Conservation (phyloP, 2,329 filamentous ascomycete species). For the Alternaria triticimaculans region DNA sequence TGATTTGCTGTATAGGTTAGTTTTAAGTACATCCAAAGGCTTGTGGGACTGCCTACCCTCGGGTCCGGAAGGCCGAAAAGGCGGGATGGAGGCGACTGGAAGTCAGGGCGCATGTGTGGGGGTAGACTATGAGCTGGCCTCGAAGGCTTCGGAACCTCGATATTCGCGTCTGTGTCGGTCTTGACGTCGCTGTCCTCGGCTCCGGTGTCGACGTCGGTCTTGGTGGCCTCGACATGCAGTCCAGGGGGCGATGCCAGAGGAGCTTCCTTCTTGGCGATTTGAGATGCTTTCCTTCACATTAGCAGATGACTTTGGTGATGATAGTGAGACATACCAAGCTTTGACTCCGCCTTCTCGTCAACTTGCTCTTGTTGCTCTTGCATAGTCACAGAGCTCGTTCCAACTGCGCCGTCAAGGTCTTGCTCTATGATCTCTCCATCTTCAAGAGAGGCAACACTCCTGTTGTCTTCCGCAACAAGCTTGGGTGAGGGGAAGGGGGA, state of each 20-base stretch:
- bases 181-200: neutral
- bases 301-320: neutral
- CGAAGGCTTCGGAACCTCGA: neutral
- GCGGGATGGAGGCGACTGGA: neutral
- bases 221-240: neutral
- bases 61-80: neutral
- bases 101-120: conserved; percentile 15
- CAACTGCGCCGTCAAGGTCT: fast-evolving
- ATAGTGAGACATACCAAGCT: neutral
- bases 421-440: neutral
- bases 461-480: neutral
- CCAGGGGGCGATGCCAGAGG: neutral
- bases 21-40: neutral
- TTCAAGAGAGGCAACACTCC: neutral
- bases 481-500: neutral
- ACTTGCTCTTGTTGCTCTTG: neutral
- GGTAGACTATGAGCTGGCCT: conserved; percentile 6
- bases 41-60: neutral
- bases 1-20: neutral
- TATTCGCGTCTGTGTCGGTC: neutral
- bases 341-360: neutral
- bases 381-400: neutral
- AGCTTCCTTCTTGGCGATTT: neutral
- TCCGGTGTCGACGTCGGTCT: neutral
- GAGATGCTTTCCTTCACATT: neutral